Evolutionary conservation across 2,329 filamentous ascomycete genomes (phyloP).

Genomic region (Paecilomyces sp.): DNA sequence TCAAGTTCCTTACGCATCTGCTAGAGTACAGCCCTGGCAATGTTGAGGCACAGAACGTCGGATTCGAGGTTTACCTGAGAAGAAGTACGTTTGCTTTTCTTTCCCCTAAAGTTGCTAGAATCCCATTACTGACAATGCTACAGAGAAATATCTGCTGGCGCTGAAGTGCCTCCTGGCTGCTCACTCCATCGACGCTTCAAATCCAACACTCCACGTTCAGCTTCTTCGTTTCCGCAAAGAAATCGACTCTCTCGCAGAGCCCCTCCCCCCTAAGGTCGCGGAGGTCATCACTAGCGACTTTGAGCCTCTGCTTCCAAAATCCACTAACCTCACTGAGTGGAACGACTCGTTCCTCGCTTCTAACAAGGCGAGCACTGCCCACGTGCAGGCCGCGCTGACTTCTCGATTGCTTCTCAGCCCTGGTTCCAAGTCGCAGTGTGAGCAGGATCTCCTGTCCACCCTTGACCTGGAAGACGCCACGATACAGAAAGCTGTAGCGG

Average conservation of each 20-base stretch:
- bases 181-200: constrained; percentile 58
- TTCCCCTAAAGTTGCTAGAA: not conserved
- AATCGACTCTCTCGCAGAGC: constrained; percentile 49
- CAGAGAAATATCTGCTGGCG: constrained; percentile 82
- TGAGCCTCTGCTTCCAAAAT: constrained; percentile 50
- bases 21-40: constrained; percentile 76
- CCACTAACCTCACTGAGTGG: constrained; percentile 52
- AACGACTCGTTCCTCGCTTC: constrained; percentile 60
- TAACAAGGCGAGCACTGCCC: constrained; percentile 55
- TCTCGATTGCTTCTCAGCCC: constrained; percentile 53
- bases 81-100: constrained; percentile 54
- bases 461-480: constrained; percentile 46
- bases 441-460: constrained; percentile 56
- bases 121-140: constrained; percentile 15
- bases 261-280: constrained; percentile 58
- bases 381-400: constrained; percentile 58
- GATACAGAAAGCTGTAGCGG: constrained; percentile 51
- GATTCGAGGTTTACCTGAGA: constrained; percentile 84
- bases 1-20: constrained; percentile 76
- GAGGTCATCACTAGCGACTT: constrained; percentile 66
- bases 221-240: constrained; percentile 60
- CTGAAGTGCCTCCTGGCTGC: constrained; percentile 77
- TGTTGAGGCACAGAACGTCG: constrained; percentile 73
- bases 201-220: constrained; percentile 71
- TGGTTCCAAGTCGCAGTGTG: constrained; percentile 49